Conservation (phyloP, 1,284 basidiomycete genomes). For the Malassezia japonica region DNA sequence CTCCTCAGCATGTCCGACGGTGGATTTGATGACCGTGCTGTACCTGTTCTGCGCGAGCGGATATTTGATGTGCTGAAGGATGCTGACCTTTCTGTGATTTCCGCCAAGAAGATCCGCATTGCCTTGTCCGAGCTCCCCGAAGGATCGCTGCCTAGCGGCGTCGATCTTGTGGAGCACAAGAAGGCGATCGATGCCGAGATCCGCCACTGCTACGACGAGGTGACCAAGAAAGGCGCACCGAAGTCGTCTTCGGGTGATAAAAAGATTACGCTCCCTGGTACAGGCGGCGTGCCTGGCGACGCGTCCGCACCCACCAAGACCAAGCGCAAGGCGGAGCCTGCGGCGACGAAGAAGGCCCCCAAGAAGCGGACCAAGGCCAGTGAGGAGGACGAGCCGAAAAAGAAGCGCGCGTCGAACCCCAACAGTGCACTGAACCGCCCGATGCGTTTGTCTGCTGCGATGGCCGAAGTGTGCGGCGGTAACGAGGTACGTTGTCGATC, state of each 20-base stretch:
- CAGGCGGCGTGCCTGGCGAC: slow-evolving; percentile 27
- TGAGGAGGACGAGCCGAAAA: slow-evolving; percentile 27
- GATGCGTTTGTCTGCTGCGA: slow-evolving; percentile 29
- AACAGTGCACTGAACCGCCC: slow-evolving; percentile 47
- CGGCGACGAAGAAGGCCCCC: slow-evolving; percentile 12
- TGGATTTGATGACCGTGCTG: neutral
- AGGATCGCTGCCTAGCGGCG: slow-evolving; percentile 21
- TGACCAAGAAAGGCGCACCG: slow-evolving; percentile 16
- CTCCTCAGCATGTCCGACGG: neutral
- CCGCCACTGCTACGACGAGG: slow-evolving; percentile 37
- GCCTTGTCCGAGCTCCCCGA: slow-evolving; percentile 29
- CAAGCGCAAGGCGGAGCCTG: neutral
- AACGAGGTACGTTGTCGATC: slow-evolving; percentile 24
- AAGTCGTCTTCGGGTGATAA: neutral
- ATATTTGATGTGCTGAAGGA: slow-evolving; percentile 39
- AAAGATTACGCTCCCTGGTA: slow-evolving; percentile 27
- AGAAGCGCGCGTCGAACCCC: slow-evolving; percentile 35
- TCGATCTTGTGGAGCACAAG: slow-evolving; percentile 36
- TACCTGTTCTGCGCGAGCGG: slow-evolving; percentile 27
- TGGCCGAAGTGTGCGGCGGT: slow-evolving; percentile 44
- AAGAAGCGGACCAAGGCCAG: slow-evolving; percentile 18
- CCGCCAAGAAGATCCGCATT: slow-evolving; percentile 34
- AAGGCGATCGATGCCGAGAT: slow-evolving; percentile 37
- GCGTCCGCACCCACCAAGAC: neutral
- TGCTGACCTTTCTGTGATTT: slow-evolving; percentile 37